Evolutionary conservation across 768 basidiomycete species (phyloP).

Genomic region (Mycena indigotica): DNA sequence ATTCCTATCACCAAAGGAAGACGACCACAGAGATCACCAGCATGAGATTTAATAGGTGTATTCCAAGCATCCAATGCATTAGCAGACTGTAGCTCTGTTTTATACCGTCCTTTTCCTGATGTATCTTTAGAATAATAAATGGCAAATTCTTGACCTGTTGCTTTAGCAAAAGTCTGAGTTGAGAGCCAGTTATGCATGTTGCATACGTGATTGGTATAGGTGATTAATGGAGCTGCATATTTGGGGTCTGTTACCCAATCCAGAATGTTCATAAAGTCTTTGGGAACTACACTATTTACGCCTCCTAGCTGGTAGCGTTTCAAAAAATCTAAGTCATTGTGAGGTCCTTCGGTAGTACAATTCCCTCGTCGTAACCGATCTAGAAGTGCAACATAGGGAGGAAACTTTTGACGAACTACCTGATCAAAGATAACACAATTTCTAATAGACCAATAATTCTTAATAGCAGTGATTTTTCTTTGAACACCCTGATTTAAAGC

Average conservation of each 20-base stretch:
- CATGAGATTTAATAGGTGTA: constrained; percentile 11
- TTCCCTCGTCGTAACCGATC: constrained; percentile 11
- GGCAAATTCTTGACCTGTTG: constrained; percentile 9
- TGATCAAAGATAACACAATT: constrained; percentile 20
- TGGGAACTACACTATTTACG: not conserved
- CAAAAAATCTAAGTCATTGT: constrained; percentile 15
- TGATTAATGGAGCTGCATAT: constrained; percentile 12
- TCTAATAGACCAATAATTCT: constrained; percentile 12
- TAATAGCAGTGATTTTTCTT: constrained; percentile 10
- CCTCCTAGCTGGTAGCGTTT: constrained; percentile 5
- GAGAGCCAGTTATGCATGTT: constrained; percentile 18
- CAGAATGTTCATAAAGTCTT: not conserved
- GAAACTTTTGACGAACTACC: constrained; percentile 15
- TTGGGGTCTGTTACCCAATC: constrained; percentile 8
- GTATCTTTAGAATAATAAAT: constrained; percentile 15
- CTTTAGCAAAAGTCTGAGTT: constrained; percentile 12
- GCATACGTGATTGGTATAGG: constrained; percentile 16
- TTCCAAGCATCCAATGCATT: constrained; percentile 21
- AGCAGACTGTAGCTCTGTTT: not conserved
- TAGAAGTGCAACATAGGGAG: constrained; percentile 5
- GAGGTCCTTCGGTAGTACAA: constrained; percentile 11
- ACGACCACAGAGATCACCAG: constrained; percentile 17
- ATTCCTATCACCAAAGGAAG: constrained; percentile 18
- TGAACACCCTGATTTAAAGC: constrained; percentile 3
- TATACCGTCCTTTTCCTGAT: not conserved